A percentile compares a stretch with the other conserved stretches of the same genome.
phyloP scores from a whole-genome alignment of 2,329 filamentous ascomycete species.

The Gaeumannomyces tritici region DNA sequence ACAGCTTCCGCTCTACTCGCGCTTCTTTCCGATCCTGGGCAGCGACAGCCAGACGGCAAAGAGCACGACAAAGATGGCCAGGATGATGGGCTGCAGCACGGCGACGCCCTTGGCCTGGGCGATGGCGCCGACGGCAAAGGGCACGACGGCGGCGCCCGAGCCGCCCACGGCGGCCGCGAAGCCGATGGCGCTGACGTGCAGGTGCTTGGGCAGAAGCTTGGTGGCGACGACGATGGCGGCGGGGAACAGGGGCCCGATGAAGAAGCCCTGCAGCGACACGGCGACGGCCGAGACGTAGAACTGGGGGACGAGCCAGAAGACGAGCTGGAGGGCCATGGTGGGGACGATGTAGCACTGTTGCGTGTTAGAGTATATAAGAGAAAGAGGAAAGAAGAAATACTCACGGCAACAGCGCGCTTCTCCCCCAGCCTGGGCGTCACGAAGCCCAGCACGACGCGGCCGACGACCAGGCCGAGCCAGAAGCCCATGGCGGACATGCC shows the following conservation, averaged over 20 bases:
- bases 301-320: constrained; percentile 75
- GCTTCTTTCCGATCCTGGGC: constrained; percentile 13
- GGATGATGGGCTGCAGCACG: constrained; percentile 45
- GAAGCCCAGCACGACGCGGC: constrained; percentile 65
- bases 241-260: constrained; percentile 71
- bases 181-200: constrained; percentile 73
- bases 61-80: constrained; percentile 37
- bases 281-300: constrained; percentile 66
- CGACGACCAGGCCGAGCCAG: constrained; percentile 74
- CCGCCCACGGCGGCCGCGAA: constrained; percentile 74
- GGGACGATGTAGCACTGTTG: constrained; percentile 47
- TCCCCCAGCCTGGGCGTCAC: constrained; percentile 66
- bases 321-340: constrained; percentile 54
- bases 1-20: background rate
- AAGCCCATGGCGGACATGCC: constrained; percentile 73
- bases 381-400: background rate
- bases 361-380: background rate
- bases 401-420: constrained; percentile 46
- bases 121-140: constrained; percentile 60
- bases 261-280: constrained; percentile 66
- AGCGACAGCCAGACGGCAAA: constrained; percentile 34
- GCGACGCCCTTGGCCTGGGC: constrained; percentile 46
- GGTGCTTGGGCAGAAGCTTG: constrained; percentile 60
- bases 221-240: constrained; percentile 64
- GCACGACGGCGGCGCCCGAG: constrained; percentile 56